Evolutionary conservation across 257 asterid genomes (phyloP).

Genomic region (Schizonepeta tenuifolia): DNA sequence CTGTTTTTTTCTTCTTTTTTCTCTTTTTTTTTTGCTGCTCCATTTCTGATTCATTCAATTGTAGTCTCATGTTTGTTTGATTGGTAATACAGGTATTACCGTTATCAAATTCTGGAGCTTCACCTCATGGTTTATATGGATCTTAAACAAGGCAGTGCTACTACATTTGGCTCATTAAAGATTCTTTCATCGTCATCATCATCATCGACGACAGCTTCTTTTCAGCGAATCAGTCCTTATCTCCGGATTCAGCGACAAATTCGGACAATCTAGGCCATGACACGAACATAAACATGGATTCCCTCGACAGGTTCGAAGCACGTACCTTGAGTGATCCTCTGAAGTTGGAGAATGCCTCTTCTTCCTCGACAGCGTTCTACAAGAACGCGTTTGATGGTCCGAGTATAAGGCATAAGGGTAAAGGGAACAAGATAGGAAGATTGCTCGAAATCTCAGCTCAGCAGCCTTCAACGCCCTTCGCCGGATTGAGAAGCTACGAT

Average conservation of each 20-base stretch:
- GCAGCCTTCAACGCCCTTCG: constrained; percentile 61
- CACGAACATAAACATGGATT: constrained; percentile 41
- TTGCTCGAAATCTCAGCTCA: constrained; percentile 53
- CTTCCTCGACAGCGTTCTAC: constrained; percentile 47
- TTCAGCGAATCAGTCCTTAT: constrained; percentile 73
- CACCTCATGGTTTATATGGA: constrained; percentile 51
- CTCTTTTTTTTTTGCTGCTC: too few relatives aligned
- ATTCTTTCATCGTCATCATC: constrained; percentile 70
- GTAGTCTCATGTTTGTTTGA: constrained; percentile 6
- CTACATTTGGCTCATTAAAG: constrained; percentile 53
- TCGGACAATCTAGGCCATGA: constrained; percentile 29
- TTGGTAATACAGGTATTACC: constrained; percentile 11
- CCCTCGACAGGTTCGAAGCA: constrained; percentile 30
- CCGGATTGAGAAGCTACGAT: constrained; percentile 72
- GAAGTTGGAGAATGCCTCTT: constrained; percentile 48
- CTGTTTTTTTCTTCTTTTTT: too few relatives aligned
- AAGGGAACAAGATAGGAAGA: constrained; percentile 46
- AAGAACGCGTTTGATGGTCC: constrained; percentile 2
- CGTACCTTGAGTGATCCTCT: constrained; percentile 45
- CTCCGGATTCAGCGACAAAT: constrained; percentile 48
- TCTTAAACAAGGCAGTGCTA: constrained; percentile 59
- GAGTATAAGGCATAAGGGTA: constrained; percentile 44
- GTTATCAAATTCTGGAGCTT: neutral
- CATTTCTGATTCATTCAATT: neutral
- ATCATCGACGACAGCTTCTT: constrained; percentile 40